A percentile compares a stretch with the other conserved stretches of the same genome.
Conservation (phyloP, 2,329 filamentous ascomycete genomes). For the Sporothrix phasma region DNA sequence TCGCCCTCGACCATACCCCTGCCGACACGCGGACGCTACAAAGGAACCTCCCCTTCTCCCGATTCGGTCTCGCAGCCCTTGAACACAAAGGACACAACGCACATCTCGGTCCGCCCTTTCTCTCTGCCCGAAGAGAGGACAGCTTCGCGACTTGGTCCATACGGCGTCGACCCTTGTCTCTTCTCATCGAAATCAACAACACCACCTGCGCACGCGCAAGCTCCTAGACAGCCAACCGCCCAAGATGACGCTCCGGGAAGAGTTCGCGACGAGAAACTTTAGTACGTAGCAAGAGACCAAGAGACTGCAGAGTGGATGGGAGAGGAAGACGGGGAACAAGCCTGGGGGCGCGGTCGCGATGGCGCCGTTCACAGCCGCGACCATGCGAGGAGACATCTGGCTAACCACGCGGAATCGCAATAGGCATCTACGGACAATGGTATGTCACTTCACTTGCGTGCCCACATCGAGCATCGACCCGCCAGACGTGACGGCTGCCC, state of each 20-base stretch:
- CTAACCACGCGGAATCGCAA: slow-evolving; percentile 16
- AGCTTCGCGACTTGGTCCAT: background rate
- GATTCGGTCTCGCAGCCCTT: background rate
- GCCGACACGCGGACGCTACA: background rate
- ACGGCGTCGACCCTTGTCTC: background rate
- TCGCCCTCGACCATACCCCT: background rate
- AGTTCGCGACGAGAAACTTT: slow-evolving; percentile 65
- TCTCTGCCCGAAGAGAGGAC: background rate
- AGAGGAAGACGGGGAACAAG: background rate
- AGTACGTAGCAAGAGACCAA: slow-evolving; percentile 35
- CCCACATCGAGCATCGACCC: background rate
- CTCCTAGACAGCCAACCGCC: background rate
- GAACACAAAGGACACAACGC: background rate
- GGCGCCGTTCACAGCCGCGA: background rate
- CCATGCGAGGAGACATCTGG: background rate
- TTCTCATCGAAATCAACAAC: background rate
- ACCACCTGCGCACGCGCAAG: background rate
- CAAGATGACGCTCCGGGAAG: slow-evolving; percentile 50
- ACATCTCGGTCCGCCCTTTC: background rate
- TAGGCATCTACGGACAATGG: slow-evolving; percentile 70
- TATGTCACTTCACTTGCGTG: slow-evolving; percentile 32
- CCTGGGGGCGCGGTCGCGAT: background rate
- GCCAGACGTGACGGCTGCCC: background rate
- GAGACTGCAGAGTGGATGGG: background rate
- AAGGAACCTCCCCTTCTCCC: background rate